Conservation (phyloP, 2,329 filamentous ascomycete species). For the Neonectria faginata region DNA sequence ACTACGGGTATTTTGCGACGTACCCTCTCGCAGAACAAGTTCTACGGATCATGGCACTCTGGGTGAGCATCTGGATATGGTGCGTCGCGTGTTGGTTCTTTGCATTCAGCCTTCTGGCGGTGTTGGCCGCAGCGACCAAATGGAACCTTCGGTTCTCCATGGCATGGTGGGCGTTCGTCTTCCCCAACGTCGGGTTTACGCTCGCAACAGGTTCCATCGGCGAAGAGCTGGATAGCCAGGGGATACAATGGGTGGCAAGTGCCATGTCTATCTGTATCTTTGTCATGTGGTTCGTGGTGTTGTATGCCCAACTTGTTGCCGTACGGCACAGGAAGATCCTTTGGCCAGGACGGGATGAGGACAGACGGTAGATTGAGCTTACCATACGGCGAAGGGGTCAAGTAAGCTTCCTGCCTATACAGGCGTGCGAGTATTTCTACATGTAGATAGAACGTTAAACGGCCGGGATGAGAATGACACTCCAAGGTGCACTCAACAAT, state of each 20-base stretch:
- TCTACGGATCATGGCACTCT: constrained; percentile 41
- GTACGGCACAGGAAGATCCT: constrained; percentile 40
- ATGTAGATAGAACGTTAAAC: background rate
- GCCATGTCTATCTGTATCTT: constrained; percentile 39
- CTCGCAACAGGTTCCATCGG: constrained; percentile 43
- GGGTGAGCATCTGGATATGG: constrained; percentile 45
- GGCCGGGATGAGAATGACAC: background rate
- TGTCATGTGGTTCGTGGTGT: constrained; percentile 42
- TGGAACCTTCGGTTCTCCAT: constrained; percentile 42
- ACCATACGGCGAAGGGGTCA: background rate
- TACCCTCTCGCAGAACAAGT: constrained; percentile 41
- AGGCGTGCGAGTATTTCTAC: background rate
- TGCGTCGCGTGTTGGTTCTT: constrained; percentile 46
- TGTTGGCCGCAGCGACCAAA: constrained; percentile 28
- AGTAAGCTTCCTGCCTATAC: background rate
- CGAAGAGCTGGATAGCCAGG: constrained; percentile 40
- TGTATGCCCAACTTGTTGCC: constrained; percentile 36
- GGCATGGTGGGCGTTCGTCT: constrained; percentile 46
- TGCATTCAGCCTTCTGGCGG: constrained; percentile 40
- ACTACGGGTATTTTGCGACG: constrained; percentile 43
- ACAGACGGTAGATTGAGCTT: constrained; percentile 21
- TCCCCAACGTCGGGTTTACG: constrained; percentile 45
- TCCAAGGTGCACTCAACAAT: background rate
- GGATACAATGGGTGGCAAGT: constrained; percentile 42
- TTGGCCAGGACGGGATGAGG: constrained; percentile 45